A percentile compares a stretch with the other conserved stretches of the same genome.
Conservation (phyloP, 495 filamentous ascomycete species). For the Ramalina peruviana region DNA sequence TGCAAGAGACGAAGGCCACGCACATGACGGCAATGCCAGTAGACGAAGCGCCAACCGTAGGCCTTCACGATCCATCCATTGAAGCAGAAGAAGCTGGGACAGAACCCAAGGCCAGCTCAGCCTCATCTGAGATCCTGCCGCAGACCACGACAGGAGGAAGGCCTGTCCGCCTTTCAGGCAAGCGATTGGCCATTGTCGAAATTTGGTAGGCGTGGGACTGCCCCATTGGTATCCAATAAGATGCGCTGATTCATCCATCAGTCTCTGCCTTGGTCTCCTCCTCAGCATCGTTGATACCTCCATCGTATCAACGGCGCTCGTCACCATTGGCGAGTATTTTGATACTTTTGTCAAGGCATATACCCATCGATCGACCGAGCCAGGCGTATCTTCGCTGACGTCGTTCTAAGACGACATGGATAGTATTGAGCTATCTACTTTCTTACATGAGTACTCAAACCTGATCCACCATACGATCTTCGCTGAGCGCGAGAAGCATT, state of each 20-base stretch:
- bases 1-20: too few relatives aligned
- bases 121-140: too few relatives aligned
- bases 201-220: neutral
- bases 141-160: too few relatives aligned
- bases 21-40: too few relatives aligned
- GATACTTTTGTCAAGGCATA: neutral
- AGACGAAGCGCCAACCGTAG: too few relatives aligned
- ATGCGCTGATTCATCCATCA: neutral
- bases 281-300: constrained; percentile 5
- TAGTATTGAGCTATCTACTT: constrained; percentile 18
- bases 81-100: too few relatives aligned
- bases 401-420: constrained; percentile 12
- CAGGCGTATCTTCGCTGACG: neutral
- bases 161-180: neutral
- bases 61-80: too few relatives aligned
- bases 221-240: neutral
- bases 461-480: neutral
- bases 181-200: neutral
- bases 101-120: too few relatives aligned
- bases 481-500: constrained; percentile 4
- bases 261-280: constrained; percentile 3
- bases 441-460: constrained; percentile 14
- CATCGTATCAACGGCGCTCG: constrained; percentile 6
- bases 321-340: constrained; percentile 7
- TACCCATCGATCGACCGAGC: neutral